phyloP scores from a whole-genome alignment of 495 filamentous ascomycete genomes.

The Aspergillus asperescens region DNA sequence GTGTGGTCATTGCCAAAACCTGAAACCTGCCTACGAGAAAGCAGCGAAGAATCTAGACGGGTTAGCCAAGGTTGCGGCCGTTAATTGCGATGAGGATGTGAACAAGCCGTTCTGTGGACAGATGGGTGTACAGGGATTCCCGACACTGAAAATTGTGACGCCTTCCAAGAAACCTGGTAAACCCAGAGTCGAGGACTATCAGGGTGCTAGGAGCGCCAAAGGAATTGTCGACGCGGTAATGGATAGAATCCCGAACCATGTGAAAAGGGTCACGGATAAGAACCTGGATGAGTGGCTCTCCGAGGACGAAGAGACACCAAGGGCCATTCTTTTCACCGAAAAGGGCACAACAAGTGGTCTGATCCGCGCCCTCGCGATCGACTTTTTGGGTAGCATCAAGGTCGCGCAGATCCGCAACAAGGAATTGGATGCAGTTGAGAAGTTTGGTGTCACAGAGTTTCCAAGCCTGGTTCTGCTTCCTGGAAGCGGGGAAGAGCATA shows the following conservation, averaged over 20 bases:
- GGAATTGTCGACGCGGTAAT: constrained; percentile 83
- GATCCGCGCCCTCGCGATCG: constrained; percentile 79
- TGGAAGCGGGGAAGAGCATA: constrained; percentile 58
- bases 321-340: constrained; percentile 90
- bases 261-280: constrained; percentile 74
- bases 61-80: constrained; percentile 85
- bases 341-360: constrained; percentile 84
- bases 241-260: constrained; percentile 85
- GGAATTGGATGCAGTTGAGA: constrained; percentile 63
- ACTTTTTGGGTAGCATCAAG: constrained; percentile 76
- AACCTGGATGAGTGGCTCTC: constrained; percentile 71
- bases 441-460: constrained; percentile 70
- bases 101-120: constrained; percentile 86
- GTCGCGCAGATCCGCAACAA: constrained; percentile 85
- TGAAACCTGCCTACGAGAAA: constrained; percentile 94
- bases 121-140: constrained; percentile 94
- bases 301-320: constrained; percentile 66
- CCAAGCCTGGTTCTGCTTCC: constrained; percentile 80
- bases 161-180: constrained; percentile 78
- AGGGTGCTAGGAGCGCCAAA: constrained; percentile 73
- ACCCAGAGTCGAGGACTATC: constrained; percentile 88
- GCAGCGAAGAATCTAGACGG: constrained; percentile 83
- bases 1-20: constrained; percentile 95
- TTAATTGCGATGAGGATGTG: constrained; percentile 91
- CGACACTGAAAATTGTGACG: constrained; percentile 89